Base-by-base conservation (phyloP, 106 monocot species). In the Dioscorea zingiberensis region DNA sequence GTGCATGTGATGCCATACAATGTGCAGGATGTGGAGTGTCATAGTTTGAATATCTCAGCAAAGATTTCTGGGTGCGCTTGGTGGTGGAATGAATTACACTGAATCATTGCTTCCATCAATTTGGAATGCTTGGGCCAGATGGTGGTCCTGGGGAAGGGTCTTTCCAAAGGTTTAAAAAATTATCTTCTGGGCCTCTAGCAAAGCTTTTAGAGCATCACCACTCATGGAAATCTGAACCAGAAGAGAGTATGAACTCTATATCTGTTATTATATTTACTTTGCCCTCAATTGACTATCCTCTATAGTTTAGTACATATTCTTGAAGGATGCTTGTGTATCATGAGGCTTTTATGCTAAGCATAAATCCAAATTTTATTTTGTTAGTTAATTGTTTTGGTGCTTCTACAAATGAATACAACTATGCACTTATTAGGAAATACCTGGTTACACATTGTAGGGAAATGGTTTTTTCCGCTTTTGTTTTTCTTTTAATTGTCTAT, bases 31-130 rank as follows among this genome's bases (percentile, higher is more conserved):
- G 54, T 69, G 56, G 97, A 86, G 25, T 92, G 79, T 48, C 97
- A 98, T 71, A 98, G 92, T 76, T 74, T 98, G 70, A 88, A 73
- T 74, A 71, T 86, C 15, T 71, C 68, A 10, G 76, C 79, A 51
- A 89, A 83, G 54, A 61, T 98, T 61, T 62, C 78, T 28, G 91
- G 47, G 84, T 98, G 21, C 85, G 97, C 15, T 98, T 74, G 92
- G 97, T 69, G 97, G 97, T 27, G 97, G 97, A 62, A 98, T 98
- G 86, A 86, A 76, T 74, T 98, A 98, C 45, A 80, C 86, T 27
- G 97, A 98, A 74, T 75, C 84, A 65, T 65, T 98, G 70, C 74
- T 98, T n/a, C 51, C 92, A 98, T 86, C 85, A 77, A 46, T 98
- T 98, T 84, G 97, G 86, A 59, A 77, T 98, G 56, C 69, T 98